Evolutionary conservation across 2,329 filamentous ascomycete genomes (phyloP).

Genomic region (Massarina eburnea): DNA sequence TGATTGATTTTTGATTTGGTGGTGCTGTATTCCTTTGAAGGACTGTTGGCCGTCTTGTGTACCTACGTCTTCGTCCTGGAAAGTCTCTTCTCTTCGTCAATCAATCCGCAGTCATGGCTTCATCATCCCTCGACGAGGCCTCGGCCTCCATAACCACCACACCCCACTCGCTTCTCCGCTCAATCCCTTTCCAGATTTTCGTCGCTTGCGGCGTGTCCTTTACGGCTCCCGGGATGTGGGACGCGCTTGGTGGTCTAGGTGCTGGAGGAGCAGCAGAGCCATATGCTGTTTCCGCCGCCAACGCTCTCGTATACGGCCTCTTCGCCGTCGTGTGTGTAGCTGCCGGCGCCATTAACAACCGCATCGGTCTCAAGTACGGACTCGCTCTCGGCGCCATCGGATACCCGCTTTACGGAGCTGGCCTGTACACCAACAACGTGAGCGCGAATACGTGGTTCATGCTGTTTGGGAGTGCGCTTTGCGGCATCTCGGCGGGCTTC

Average conservation of each 20-base stretch:
- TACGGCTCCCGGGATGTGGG: conserved; percentile 40
- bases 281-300: conserved; percentile 37
- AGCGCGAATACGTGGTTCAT: conserved; percentile 45
- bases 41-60: no score
- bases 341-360: conserved; percentile 42
- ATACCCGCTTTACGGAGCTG: conserved; percentile 46
- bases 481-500: conserved; percentile 45
- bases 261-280: conserved; percentile 39
- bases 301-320: conserved; percentile 36
- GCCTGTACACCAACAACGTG: conserved; percentile 44
- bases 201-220: conserved; percentile 39
- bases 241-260: conserved; percentile 35
- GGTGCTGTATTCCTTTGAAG: neutral
- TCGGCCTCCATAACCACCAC: conserved; percentile 9
- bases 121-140: neutral
- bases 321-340: conserved; percentile 35
- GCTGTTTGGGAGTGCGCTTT: conserved; percentile 42
- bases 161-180: conserved; percentile 30
- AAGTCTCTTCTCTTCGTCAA: neutral
- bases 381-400: conserved; percentile 48
- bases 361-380: conserved; percentile 37
- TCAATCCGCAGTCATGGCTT: neutral
- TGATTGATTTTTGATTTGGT: neutral
- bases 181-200: conserved; percentile 37
- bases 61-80: no score